These are phyloP conservation scores for Sporothrix variecibatus DNA, from an alignment of 2,329 filamentous ascomycete genomes.

Conservation along the genomic window DNA sequence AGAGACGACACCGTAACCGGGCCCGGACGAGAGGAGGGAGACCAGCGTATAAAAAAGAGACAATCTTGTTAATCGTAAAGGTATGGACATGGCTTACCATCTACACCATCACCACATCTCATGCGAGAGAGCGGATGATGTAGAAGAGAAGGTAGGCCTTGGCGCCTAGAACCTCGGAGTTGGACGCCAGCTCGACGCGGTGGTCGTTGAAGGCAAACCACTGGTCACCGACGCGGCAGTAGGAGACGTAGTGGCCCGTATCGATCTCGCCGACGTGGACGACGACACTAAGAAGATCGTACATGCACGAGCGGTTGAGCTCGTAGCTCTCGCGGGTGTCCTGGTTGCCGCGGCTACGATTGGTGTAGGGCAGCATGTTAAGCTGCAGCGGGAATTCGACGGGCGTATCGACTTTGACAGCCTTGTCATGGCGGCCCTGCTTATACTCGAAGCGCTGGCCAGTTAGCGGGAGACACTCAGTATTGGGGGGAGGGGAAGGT, in stretches of 20 bases:
- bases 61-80: neutral
- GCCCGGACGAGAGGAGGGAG: conserved; percentile 2
- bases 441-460: conserved; percentile 74
- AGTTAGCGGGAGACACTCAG: neutral
- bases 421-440: conserved; percentile 65
- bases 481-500: conserved; percentile 29
- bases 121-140: conserved; percentile 63
- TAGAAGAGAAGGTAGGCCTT: conserved; percentile 94
- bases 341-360: conserved; percentile 54
- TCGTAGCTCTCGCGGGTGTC: conserved; percentile 56
- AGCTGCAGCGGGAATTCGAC: conserved; percentile 84
- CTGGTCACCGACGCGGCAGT: conserved; percentile 79
- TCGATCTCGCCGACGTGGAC: conserved; percentile 93
- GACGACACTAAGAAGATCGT: conserved; percentile 85
- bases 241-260: conserved; percentile 89
- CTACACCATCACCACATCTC: conserved; percentile 8
- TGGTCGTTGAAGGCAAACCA: conserved; percentile 98
- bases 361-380: conserved; percentile 89
- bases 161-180: conserved; percentile 80
- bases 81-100: neutral
- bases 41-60: neutral
- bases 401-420: conserved; percentile 84
- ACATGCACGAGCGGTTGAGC: conserved; percentile 68
- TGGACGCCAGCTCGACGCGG: conserved; percentile 79
- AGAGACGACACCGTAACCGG: neutral